Evolutionary conservation across 768 basidiomycete species (phyloP), one percentile per base, ranked within the genome.

Genomic region (Tylopilus intermedius): DNA sequence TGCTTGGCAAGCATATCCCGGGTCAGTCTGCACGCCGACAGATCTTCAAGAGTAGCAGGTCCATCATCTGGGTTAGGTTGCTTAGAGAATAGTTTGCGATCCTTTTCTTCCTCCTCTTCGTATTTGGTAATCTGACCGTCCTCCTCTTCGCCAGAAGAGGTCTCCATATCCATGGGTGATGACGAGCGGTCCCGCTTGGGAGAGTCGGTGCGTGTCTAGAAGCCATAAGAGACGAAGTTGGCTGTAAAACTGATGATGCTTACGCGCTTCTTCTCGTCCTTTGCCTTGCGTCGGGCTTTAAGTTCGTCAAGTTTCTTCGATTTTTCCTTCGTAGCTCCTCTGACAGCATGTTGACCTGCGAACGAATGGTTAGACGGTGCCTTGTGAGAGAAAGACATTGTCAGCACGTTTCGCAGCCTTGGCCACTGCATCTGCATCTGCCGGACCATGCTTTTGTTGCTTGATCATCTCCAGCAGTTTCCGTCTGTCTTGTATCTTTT

Each of bases 241-340:
- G 8, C 21, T 22, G 13, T 14, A 21, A 45, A 15, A 46, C 26
- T 15, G 8, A 15, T 33, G 18, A 47, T 38, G 67, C 82, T 57
- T 68, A 93, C 94, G 55, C 85, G 79, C 67, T 85, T 88, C 70
- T 87, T 86, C 68, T 94, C 90, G 58, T 86, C 90, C 71, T 93
- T 94, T 8, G 90, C 92, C 61, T 86, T 89, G 33, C 94, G 79
- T 62, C 78, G 86, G 5, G 87, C 90, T 71, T 88, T 94, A 26
- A 96, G 76, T 66, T 93, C 93, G 55, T 88, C 88, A 8, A 93
- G 76, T 63, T 85, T 88, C 49, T 79, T 77, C 4, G 77, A 76
- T 73, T 91, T 91, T 68, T 91, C 88, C 64, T 87, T 90, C 1
- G 88, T 89, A 2, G 80, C 81, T 6, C 88, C 88, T 45, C 86